phyloP scores from a whole-genome alignment of 2,329 filamentous ascomycete genomes.

The Grosmannia penicillata region DNA sequence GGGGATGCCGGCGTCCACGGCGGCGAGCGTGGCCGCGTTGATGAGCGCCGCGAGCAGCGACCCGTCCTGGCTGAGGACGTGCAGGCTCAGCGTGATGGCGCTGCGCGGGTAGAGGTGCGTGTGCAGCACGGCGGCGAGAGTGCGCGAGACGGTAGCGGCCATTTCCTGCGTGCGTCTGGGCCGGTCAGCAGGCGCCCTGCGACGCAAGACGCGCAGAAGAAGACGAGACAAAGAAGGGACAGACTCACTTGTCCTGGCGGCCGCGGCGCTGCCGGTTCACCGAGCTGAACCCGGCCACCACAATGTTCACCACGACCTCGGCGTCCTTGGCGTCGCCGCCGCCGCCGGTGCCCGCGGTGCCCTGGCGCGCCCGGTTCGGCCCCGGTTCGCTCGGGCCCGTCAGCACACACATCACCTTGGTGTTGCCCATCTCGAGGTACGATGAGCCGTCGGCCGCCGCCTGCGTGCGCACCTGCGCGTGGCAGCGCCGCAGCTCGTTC shows the following conservation, averaged over 20 bases:
- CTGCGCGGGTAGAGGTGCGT: constrained; percentile 81
- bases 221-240: background rate
- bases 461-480: constrained; percentile 84
- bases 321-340: constrained; percentile 32
- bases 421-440: constrained; percentile 95
- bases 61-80: constrained; percentile 82
- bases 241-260: constrained; percentile 59
- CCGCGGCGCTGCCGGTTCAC: constrained; percentile 69
- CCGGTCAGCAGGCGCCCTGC: background rate
- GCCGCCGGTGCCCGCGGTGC: constrained; percentile 14
- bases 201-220: no score
- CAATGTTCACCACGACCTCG: constrained; percentile 66
- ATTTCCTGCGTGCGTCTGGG: constrained; percentile 68
- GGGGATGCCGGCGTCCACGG: constrained; percentile 88
- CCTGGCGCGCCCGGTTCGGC: constrained; percentile 22
- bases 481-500: constrained; percentile 87
- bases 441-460: constrained; percentile 83
- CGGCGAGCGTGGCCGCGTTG: constrained; percentile 80
- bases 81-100: constrained; percentile 68
- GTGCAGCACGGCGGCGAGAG: constrained; percentile 66
- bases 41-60: constrained; percentile 78
- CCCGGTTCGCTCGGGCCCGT: constrained; percentile 63
- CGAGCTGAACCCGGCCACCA: constrained; percentile 75
- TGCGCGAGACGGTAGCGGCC: constrained; percentile 61
- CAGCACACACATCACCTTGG: constrained; percentile 88